phyloP scores from a whole-genome alignment of 2,329 filamentous ascomycete species.

The Coniella lustricola region DNA sequence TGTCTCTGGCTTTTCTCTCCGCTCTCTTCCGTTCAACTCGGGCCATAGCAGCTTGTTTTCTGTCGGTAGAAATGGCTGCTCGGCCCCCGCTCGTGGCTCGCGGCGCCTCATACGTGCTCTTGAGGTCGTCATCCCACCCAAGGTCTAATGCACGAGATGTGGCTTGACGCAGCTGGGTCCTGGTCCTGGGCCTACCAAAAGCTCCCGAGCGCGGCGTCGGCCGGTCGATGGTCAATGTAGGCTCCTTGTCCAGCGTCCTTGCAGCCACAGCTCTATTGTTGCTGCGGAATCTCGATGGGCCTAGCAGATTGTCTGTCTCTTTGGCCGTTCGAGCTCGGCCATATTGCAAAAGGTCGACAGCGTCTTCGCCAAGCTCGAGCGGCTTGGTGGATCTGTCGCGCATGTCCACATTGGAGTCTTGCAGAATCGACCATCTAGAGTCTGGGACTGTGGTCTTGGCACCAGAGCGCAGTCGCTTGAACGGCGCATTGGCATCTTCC shows the following conservation, averaged over 20 bases:
- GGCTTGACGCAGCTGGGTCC: slow-evolving; percentile 18
- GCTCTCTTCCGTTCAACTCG: slow-evolving; percentile 46
- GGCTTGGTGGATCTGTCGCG: slow-evolving; percentile 1
- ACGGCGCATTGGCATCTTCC: slow-evolving; percentile 12
- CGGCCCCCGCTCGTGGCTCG: slow-evolving; percentile 32
- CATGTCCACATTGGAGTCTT: slow-evolving; percentile 2
- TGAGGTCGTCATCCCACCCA: slow-evolving; percentile 33
- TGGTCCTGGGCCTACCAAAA: not conserved
- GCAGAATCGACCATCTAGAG: not conserved
- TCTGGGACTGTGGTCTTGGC: slow-evolving; percentile 9
- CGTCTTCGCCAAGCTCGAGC: slow-evolving; percentile 2
- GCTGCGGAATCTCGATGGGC: slow-evolving; percentile 5
- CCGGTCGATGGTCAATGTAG: not conserved
- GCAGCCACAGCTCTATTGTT: slow-evolving; percentile 10
- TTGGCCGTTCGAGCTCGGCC: slow-evolving; percentile 1
- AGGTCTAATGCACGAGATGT: slow-evolving; percentile 24
- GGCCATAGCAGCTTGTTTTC: slow-evolving; percentile 47
- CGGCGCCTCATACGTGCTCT: slow-evolving; percentile 25
- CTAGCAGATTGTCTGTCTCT: slow-evolving; percentile 1
- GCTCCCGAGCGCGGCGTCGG: not conserved
- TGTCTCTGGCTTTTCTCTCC: slow-evolving; percentile 36
- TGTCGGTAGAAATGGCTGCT: slow-evolving; percentile 40
- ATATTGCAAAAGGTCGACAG: slow-evolving; percentile 10
- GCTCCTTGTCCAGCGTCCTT: not conserved
- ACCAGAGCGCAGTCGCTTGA: slow-evolving; percentile 16